Conservation (phyloP, 108 stramenopile genomes). For the Fragilaria radians region DNA sequence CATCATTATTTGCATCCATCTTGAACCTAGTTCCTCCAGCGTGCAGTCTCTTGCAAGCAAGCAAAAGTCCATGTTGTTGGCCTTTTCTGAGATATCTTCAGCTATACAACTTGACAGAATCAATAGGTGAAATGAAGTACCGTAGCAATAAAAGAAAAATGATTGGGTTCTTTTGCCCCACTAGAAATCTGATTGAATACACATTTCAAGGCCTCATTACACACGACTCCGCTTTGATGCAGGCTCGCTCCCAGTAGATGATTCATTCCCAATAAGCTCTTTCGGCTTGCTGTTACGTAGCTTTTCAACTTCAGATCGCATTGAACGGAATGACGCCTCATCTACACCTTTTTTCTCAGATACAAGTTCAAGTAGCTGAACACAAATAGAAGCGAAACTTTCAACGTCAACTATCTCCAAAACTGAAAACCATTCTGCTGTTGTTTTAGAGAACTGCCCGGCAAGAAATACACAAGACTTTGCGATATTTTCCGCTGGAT, state of each 20-base stretch:
- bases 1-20: too few relatives aligned
- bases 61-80: too few relatives aligned
- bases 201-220: too few relatives aligned
- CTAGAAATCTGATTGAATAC: too few relatives aligned
- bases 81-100: too few relatives aligned
- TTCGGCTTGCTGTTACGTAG: background rate
- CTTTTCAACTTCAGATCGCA: slow-evolving; percentile 29
- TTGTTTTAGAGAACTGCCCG: slow-evolving; percentile 44
- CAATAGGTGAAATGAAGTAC: too few relatives aligned
- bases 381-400: slow-evolving; percentile 24
- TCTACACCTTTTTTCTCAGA: slow-evolving; percentile 40
- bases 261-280: background rate
- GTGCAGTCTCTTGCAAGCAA: too few relatives aligned
- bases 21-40: too few relatives aligned
- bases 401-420: slow-evolving; percentile 13
- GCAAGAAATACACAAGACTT: slow-evolving; percentile 63
- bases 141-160: too few relatives aligned
- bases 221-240: background rate
- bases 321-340: slow-evolving; percentile 27
- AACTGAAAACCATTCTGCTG: slow-evolving; percentile 45
- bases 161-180: too few relatives aligned
- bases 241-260: background rate
- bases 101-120: too few relatives aligned
- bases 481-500: slow-evolving; percentile 55
- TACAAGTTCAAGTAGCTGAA: slow-evolving; percentile 51